Evolutionary conservation across 495 filamentous ascomycete genomes (phyloP), one percentile per base, ranked within the genome.

Genomic region (Aspergillus taichungensis): DNA sequence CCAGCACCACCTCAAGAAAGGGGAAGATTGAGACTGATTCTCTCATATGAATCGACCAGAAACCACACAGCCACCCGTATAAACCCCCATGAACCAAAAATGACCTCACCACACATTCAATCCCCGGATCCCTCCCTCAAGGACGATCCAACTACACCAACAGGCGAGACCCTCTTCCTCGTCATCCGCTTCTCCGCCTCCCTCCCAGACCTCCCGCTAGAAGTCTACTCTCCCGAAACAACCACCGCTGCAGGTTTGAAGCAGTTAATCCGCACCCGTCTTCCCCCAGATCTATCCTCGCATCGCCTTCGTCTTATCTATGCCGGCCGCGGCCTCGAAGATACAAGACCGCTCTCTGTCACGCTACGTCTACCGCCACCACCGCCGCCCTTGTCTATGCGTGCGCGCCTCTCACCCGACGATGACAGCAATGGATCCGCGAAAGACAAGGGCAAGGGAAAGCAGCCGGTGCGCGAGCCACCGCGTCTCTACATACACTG

Each of bases 161-260:
- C 30, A 50, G 51, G 51, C 13, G 65, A 72, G 32, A 74, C 75
- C 43, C 61, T 90, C 37, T 76, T 80, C 55, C 73, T 95, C 13
- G 89, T 81, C 13, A 80, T 96, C 64, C 87, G 90, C 61, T 96
- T 96, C 77, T 84, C 87, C 38, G 81, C 83, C 45, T 77, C 86
- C 3, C 76, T 91, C 45, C 80, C 88, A 6, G 91, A 96, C 66
- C 78, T 95, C 42, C 77, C 80, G 40, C 76, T 96, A 47, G 78
- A 85, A 57, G 75, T 95, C 64, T 55, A 78, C 39, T 63, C 62
- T 12, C 85, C 90, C 4, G 55, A 70, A 30, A 75, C 68, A 13
- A 91, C 85, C 13, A 85, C 86, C 38, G 75, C 82, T 45, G 73
- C 84, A 37, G 76, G 82, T 1, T 76, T 95, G 30, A 94, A 90